A percentile compares a stretch with the other conserved stretches of the same genome.
These are phyloP conservation scores for Bruguiera sexangula DNA, from an alignment of 345 rosid genomes.

Conservation along the genomic window DNA sequence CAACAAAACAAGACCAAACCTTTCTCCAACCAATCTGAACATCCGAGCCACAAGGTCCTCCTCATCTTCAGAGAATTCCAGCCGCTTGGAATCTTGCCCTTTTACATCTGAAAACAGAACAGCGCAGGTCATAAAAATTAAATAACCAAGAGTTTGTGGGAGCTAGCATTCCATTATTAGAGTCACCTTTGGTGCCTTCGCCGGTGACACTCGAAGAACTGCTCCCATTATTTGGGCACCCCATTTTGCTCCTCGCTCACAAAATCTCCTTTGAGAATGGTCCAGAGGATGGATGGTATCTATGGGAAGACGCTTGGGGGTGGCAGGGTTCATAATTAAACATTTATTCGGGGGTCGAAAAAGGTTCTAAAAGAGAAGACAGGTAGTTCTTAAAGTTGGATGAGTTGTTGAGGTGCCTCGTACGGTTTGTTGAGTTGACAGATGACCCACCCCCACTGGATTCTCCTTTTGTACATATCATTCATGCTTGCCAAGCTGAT, in stretches of 20 bases:
- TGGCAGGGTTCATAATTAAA: neutral
- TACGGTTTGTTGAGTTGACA: constrained; percentile 26
- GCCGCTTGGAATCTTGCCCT: constrained; percentile 5
- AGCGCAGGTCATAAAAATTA: neutral
- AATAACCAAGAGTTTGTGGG: neutral
- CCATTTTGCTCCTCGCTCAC: constrained; percentile 7
- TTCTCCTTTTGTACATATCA: neutral
- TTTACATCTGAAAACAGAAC: constrained; percentile 4
- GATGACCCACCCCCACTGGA: neutral
- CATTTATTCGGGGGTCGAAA: constrained; percentile 13
- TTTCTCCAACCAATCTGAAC: constrained; percentile 46
- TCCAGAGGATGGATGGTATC: neutral
- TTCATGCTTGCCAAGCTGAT: too few species aligned
- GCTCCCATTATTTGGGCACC: neutral
- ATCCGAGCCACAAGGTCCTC: constrained; percentile 41
- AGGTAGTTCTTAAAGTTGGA: constrained; percentile 29
- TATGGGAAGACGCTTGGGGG: too few species aligned
- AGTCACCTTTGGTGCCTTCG: neutral
- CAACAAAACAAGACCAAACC: constrained; percentile 18
- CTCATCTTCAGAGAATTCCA: constrained; percentile 51
- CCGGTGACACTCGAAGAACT: constrained; percentile 3
- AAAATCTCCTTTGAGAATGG: neutral
- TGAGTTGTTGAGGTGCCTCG: constrained; percentile 8
- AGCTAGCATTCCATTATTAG: neutral
- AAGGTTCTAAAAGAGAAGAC: constrained; percentile 10